Conservation (phyloP, 257 asterid species). For the Solanum infundibuliforme region DNA sequence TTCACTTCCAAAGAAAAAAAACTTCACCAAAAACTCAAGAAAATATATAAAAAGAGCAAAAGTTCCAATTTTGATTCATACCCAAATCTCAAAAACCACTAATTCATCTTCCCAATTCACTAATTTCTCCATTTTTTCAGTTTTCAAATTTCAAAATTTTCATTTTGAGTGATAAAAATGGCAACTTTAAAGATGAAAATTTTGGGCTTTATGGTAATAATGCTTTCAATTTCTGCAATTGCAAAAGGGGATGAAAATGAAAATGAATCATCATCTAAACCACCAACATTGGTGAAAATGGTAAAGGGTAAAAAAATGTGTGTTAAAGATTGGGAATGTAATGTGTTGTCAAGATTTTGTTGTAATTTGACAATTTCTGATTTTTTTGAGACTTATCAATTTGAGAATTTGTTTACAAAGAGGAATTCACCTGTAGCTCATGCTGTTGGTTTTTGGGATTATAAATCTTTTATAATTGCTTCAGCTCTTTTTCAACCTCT, state of each 20-base stretch:
- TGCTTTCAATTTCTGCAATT: slow-evolving; percentile 2
- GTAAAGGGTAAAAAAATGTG: slow-evolving; percentile 60
- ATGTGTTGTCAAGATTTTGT: slow-evolving; percentile 38
- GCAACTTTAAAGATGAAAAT: slow-evolving; percentile 4
- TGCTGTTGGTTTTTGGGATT: slow-evolving; percentile 82
- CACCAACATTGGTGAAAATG: slow-evolving; percentile 35
- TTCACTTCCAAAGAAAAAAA: slow-evolving; percentile 14
- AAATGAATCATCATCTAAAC: slow-evolving; percentile 4
- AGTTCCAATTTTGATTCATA: background rate
- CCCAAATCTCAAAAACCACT: background rate
- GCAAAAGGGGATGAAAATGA: background rate
- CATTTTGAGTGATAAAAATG: slow-evolving; percentile 2
- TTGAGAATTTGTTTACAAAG: slow-evolving; percentile 60
- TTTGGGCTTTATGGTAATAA: slow-evolving; percentile 16
- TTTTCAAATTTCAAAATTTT: background rate
- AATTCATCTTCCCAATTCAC: background rate
- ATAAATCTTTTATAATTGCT: slow-evolving; percentile 59
- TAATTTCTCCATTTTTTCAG: background rate
- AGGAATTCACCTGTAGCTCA: slow-evolving; percentile 68
- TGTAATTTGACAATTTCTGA: slow-evolving; percentile 76
- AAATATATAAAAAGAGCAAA: background rate
- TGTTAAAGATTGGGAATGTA: slow-evolving; percentile 71
- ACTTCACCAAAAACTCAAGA: background rate
- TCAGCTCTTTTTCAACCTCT: slow-evolving; percentile 57
- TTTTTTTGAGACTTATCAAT: slow-evolving; percentile 57